Conservation (phyloP, 306 rosid species). For the Lathyrus sativus region DNA sequence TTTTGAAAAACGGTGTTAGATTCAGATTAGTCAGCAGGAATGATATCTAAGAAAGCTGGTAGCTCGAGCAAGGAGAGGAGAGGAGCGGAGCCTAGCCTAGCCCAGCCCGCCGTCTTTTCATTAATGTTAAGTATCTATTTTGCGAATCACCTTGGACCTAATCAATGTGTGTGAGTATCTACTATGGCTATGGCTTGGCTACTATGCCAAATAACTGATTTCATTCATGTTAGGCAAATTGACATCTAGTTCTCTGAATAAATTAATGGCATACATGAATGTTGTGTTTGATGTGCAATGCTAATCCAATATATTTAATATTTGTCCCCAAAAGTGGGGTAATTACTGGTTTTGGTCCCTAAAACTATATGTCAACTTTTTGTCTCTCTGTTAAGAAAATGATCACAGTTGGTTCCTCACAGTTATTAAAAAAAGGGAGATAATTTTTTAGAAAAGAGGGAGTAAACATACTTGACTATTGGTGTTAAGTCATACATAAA, state of each 20-base stretch:
- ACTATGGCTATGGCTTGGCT: neutral
- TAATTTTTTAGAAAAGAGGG: too few species aligned
- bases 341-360: neutral
- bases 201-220: neutral
- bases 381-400: neutral
- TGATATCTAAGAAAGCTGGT: neutral
- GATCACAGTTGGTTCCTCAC: neutral
- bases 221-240: neutral
- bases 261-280: neutral
- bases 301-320: neutral
- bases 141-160: neutral
- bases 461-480: too few species aligned
- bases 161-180: neutral
- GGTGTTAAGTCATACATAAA: too few species aligned
- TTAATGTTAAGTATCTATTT: conserved; percentile 9
- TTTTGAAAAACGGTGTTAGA: neutral
- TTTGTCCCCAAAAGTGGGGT: neutral
- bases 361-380: neutral
- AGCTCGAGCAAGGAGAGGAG: neutral
- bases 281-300: neutral
- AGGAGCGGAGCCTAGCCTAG: neutral
- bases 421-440: neutral
- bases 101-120: neutral
- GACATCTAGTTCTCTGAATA: conserved; percentile 1
- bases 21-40: neutral